Evolutionary conservation across 352 stramenopile species (phyloP).

Genomic region (Blastocystis sp.): DNA sequence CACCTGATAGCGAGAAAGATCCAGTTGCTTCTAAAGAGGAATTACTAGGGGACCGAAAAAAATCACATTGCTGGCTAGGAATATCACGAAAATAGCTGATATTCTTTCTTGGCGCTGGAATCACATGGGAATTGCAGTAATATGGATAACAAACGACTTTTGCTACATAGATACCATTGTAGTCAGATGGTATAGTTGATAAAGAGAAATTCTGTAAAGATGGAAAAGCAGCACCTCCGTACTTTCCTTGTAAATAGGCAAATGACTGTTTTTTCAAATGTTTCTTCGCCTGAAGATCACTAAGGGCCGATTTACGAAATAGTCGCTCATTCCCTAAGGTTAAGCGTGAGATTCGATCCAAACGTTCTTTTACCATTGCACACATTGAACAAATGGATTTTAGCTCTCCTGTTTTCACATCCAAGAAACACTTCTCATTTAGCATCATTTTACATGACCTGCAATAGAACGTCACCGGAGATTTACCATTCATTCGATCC

Average conservation of each 20-base stretch:
- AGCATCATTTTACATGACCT: constrained; percentile 33
- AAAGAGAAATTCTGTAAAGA: not conserved
- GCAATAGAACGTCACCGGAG: constrained; percentile 22
- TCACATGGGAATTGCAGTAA: not conserved
- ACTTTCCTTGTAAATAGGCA: not conserved
- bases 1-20: not conserved
- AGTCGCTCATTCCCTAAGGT: not conserved
- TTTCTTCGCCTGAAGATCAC: not conserved
- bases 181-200: not conserved
- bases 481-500: not conserved
- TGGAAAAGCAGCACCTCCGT: not conserved
- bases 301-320: not conserved
- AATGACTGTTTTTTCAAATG: not conserved
- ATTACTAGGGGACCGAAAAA: not conserved
- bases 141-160: not conserved
- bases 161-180: not conserved
- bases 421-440: constrained; percentile 50
- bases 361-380: not conserved
- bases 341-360: not conserved
- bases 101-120: not conserved
- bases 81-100: not conserved
- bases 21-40: not conserved
- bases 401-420: not conserved
- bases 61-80: not conserved
- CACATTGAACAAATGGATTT: constrained; percentile 39